A percentile compares a stretch with the other conserved stretches of the same genome.
These are phyloP conservation scores for Cladorrhinum samala DNA, from an alignment of 495 filamentous ascomycete species.

Conservation along the genomic window DNA sequence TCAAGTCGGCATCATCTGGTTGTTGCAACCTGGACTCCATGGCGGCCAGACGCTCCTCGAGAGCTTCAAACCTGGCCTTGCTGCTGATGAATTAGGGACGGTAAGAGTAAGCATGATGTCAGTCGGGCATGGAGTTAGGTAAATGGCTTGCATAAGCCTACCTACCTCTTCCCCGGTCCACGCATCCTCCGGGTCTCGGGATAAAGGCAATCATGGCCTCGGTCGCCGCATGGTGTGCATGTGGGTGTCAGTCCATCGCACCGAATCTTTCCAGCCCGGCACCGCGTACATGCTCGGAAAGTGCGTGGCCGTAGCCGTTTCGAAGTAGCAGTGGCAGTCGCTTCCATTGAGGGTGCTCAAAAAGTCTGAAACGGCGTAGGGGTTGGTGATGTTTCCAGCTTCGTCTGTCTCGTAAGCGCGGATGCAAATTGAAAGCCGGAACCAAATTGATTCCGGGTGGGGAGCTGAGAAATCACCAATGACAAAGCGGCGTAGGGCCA, in stretches of 20 bases:
- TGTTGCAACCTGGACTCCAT: neutral
- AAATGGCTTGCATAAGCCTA: no score
- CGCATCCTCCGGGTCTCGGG: slow-evolving; percentile 3
- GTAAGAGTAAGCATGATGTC: neutral
- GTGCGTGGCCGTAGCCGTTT: neutral
- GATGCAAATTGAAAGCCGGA: no score
- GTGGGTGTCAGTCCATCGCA: slow-evolving; percentile 10
- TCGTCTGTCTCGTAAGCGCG: no score
- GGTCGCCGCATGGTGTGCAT: slow-evolving; percentile 5
- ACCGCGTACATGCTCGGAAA: slow-evolving; percentile 6
- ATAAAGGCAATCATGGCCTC: slow-evolving; percentile 2
- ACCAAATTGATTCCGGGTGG: no score
- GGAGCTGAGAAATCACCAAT: no score
- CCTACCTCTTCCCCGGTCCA: slow-evolving; percentile 7
- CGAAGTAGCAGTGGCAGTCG: neutral
- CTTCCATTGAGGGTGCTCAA: neutral
- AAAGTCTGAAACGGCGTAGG: neutral
- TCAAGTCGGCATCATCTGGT: neutral
- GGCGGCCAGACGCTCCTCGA: slow-evolving; percentile 4
- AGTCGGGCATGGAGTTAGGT: no score
- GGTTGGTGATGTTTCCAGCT: neutral
- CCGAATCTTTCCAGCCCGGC: slow-evolving; percentile 1
- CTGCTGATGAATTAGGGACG: no score
- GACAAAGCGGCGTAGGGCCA: no score
- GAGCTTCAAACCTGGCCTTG: slow-evolving; percentile 2